Evolutionary conservation across 495 filamentous ascomycete species (phyloP).

Genomic region (Aspergillus sparsus): DNA sequence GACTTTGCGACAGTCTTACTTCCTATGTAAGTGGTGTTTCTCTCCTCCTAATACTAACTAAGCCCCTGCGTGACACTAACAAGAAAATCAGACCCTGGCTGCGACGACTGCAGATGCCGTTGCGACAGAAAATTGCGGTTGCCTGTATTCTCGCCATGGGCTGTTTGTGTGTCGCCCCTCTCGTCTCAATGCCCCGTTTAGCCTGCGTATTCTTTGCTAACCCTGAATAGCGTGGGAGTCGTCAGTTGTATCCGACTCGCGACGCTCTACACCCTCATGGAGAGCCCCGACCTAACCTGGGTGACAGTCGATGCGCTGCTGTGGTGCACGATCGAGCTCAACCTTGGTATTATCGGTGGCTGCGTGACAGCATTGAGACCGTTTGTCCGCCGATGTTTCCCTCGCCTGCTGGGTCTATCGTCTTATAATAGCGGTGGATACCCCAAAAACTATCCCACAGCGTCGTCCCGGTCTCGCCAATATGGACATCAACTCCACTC

Average conservation of each 20-base stretch:
- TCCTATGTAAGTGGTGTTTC: constrained; percentile 33
- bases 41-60: neutral
- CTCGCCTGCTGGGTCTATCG: constrained; percentile 35
- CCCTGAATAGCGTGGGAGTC: constrained; percentile 31
- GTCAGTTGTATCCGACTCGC: constrained; percentile 39
- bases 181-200: neutral
- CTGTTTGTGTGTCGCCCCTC: constrained; percentile 30
- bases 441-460: constrained; percentile 6
- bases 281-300: constrained; percentile 33
- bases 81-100: constrained; percentile 30
- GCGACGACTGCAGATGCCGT: constrained; percentile 36
- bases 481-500: constrained; percentile 31
- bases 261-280: constrained; percentile 27
- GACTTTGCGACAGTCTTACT: constrained; percentile 42
- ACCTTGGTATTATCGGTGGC: constrained; percentile 38
- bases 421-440: constrained; percentile 16
- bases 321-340: constrained; percentile 39
- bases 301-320: constrained; percentile 31
- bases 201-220: constrained; percentile 1
- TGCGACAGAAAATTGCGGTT: constrained; percentile 34
- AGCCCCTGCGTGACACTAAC: neutral
- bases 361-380: constrained; percentile 39
- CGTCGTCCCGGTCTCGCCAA: constrained; percentile 25
- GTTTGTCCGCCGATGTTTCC: constrained; percentile 37
- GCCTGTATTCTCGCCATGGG: constrained; percentile 32